Conservation (phyloP, 2,329 filamentous ascomycete species). For the Pyrenophora seminiperda region DNA sequence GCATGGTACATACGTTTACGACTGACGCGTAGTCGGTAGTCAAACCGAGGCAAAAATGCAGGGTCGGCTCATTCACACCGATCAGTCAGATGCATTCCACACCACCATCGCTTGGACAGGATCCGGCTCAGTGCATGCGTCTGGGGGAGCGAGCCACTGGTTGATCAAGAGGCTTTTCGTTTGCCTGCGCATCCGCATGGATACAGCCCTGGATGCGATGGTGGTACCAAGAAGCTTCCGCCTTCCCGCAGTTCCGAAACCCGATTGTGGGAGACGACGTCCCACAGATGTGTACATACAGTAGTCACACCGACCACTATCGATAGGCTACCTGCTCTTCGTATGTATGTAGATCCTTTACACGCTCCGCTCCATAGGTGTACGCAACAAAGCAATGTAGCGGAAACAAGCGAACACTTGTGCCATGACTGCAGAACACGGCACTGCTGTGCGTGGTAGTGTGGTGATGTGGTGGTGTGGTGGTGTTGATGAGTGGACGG, state of each 20-base stretch:
- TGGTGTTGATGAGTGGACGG: too few relatives aligned
- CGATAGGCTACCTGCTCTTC: too few relatives aligned
- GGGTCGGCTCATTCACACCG: not conserved
- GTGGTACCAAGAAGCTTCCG: not conserved
- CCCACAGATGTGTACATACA: not conserved
- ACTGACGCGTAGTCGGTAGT: too few relatives aligned
- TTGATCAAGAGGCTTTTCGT: not conserved
- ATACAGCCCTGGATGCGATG: conserved; percentile 1
- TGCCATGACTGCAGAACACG: not conserved
- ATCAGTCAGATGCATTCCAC: conserved; percentile 1
- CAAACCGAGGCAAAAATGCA: not conserved
- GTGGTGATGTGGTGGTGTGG: too few relatives aligned
- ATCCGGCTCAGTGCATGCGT: conserved; percentile 5
- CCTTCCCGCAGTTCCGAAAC: conserved; percentile 1
- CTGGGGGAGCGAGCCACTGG: not conserved
- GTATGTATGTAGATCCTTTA: not conserved
- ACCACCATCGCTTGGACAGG: conserved; percentile 7
- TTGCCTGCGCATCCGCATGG: not conserved
- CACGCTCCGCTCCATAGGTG: not conserved
- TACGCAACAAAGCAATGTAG: not conserved
- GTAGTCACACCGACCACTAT: too few relatives aligned
- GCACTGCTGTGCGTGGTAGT: not conserved
- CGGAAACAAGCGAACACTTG: conserved; percentile 4
- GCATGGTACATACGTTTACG: too few relatives aligned
- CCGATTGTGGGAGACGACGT: not conserved